Conservation (phyloP, 2,329 filamentous ascomycete genomes). For the Nemania diffusa region DNA sequence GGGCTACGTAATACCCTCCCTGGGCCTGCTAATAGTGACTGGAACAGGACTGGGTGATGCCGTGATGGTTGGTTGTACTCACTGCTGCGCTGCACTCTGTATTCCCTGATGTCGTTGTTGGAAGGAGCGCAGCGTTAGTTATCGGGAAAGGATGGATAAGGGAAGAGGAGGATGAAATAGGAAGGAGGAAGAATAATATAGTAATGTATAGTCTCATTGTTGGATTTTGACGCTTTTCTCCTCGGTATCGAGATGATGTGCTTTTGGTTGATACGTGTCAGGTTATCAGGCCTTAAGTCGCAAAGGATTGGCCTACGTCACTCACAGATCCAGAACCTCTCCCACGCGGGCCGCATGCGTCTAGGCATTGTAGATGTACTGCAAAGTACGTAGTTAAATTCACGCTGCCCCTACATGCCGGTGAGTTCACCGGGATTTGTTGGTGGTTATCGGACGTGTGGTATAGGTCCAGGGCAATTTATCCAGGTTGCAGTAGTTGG, state of each 20-base stretch:
- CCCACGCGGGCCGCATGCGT: not conserved
- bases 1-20: not conserved
- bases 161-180: not conserved
- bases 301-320: not conserved
- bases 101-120: conserved; percentile 13
- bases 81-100: conserved; percentile 25
- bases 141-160: not conserved
- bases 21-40: not conserved
- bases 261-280: not conserved
- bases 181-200: not conserved
- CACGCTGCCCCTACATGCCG: not conserved
- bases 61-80: not conserved
- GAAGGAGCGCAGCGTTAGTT: conserved; percentile 2
- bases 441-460: not conserved
- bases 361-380: not conserved
- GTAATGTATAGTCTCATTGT: conserved; percentile 6
- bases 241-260: not conserved
- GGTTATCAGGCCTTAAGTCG: not conserved
- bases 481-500: conserved; percentile 19
- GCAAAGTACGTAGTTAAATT: not conserved
- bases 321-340: not conserved
- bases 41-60: not conserved
- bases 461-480: conserved; percentile 22
- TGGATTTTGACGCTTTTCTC: not conserved
- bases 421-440: not conserved